Conservation (phyloP, 352 stramenopile genomes). For the Phytophthora sojae region DNA sequence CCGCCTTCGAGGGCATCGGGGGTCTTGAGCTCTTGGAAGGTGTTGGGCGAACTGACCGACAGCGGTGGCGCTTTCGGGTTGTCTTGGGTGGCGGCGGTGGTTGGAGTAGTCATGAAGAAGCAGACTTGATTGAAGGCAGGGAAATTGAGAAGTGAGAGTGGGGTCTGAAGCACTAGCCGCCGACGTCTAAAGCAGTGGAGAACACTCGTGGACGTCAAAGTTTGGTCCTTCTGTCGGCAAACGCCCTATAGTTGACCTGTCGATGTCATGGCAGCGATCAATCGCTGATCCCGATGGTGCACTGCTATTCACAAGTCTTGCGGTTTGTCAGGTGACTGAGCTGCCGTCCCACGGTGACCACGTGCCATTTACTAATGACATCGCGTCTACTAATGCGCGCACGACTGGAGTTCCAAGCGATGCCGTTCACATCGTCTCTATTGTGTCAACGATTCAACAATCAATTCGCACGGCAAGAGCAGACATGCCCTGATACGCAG, state of each 20-base stretch:
- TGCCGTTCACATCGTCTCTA: conserved; percentile 13
- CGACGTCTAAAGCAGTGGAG: background rate
- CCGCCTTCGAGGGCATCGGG: conserved; percentile 43
- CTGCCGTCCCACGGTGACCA: conserved; percentile 31
- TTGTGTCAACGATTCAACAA: conserved; percentile 11
- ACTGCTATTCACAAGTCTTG: conserved; percentile 41
- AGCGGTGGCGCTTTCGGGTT: conserved; percentile 18
- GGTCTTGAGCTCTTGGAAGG: conserved; percentile 45
- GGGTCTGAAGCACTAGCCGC: background rate
- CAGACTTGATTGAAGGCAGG: conserved; percentile 13
- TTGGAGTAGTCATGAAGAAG: conserved; percentile 16
- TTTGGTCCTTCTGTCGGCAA: background rate
- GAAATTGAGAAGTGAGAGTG: conserved; percentile 29
- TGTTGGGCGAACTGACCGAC: conserved; percentile 19
- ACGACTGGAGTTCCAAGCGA: conserved; percentile 34
- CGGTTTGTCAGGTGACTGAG: conserved; percentile 27
- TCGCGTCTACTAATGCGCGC: conserved; percentile 30
- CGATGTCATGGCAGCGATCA: conserved; percentile 18
- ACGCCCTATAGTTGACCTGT: background rate
- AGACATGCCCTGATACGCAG: conserved; percentile 17
- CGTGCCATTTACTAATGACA: conserved; percentile 41
- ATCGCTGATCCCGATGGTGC: conserved; percentile 28
- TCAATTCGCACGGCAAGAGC: conserved; percentile 3
- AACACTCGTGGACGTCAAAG: background rate
- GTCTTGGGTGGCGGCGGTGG: conserved; percentile 2